Base-by-base conservation (phyloP, 768 basidiomycete species). In the Hypholoma fasciculare region DNA sequence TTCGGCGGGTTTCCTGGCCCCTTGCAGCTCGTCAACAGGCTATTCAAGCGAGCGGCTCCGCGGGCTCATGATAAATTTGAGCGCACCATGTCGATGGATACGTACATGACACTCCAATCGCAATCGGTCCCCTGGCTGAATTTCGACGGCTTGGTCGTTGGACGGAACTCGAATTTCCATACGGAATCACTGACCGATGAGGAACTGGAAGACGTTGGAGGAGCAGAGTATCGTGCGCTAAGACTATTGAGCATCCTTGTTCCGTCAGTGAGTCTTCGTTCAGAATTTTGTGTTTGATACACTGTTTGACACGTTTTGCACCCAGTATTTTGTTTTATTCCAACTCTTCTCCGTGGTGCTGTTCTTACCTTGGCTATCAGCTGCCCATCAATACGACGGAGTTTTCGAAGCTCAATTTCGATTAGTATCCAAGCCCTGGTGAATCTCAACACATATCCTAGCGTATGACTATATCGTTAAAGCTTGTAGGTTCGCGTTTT, bases 191-290 rank as follows among this genome's bases (percentile, higher is more conserved):
- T 94, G 65, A 82, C 80, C 3, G 80, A 84, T 60, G 87, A 89
- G 17, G 81, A 92, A 66, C 67, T 89, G 55, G 89, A 91, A 66
- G 79, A 86, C 61, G 71, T 94, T 16, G 90, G 90, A 3, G 90
- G 90, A 0, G 82, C 89, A 20, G 92, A 94, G 72, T 92, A 87
- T 69, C 72, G 84, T 3, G 87, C 89, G 3, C 69, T 92, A 62
- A 74, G 76, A 52, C 57, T 82, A 54, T 69, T 83, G 62, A 82
- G 78, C 58, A 83, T 77, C 64, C 61, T 83, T 9, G 76, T 83
- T 9, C 80, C 82, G 34, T 38, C 69, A 16, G 82, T 83, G 56
- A 27, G 42, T 52, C 4, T 17, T 23, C 49, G 39, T 9, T 26
- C 19, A 42, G 12, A 20, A 7, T 30, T 26, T 20, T 9, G 48